Base-by-base conservation (phyloP, 2,329 filamentous ascomycete genomes). In the Exophiala oligosperma region DNA sequence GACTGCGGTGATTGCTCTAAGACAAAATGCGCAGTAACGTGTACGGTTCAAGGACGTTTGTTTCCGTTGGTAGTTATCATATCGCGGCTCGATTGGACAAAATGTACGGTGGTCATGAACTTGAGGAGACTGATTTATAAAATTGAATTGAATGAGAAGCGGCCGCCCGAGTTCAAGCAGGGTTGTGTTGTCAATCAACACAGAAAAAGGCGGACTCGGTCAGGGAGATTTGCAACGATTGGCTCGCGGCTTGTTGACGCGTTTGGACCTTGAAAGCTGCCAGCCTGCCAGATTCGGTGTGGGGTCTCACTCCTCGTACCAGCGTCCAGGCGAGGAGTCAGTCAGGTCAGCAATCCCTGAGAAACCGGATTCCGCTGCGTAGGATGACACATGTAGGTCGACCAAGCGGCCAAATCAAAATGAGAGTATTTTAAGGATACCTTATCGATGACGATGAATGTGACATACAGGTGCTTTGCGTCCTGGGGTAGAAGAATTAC, bases 131-230 rank as follows among this genome's bases (percentile, higher is more conserved):
- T 41, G 38, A 37, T 29, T 35, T 17, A 43, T 40, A 41, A 28
- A 21, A 48, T 21, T 38, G 50, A 43, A 54, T 23, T 49, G 53
- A 46, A 17, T n/a, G 37, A 35, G 5, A 43, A 11, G 40, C 14
- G n/a, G 40, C 40, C 14, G 40, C 6, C 37, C 9, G n/a, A 43
- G n/a, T 43, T 23, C 21, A 23, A 21, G 11, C 40, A 43, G n/a
- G 21, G 40, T 43, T 43, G 44, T 29, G 59, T 57, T 63, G 61
- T 63, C 61, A 63, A 63, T 63, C 61, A 63, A 63, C 61, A 63
- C 49, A 54, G 52, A 49, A 62, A 54, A 58, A 55, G 54, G 57
- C 54, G 52, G 51, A 56, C 49, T 61, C 35, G 58, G 38, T 40
- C 55, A 52, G 48, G 48, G 56, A 17, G 40, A 24, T 38, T 28